A percentile compares a stretch with the other conserved stretches of the same genome.
phyloP scores from a whole-genome alignment of 805 yeast genomes.

The Metschnikowia reukaufii region DNA sequence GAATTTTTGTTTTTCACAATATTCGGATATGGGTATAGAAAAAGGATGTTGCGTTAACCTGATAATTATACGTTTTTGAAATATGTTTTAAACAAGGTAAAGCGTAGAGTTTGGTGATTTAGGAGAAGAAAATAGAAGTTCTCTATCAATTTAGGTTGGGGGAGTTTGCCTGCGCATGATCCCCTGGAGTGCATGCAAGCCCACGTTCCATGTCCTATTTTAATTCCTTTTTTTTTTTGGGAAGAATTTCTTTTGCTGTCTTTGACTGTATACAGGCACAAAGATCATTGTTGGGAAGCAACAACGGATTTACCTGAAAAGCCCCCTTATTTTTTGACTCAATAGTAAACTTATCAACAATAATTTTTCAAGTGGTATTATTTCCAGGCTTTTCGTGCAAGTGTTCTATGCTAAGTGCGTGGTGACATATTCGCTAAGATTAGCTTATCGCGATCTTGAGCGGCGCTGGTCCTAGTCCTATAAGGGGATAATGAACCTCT shows the following conservation, averaged over 20 bases:
- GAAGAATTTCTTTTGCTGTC: conserved; percentile 3
- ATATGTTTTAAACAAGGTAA: background rate
- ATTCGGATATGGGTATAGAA: background rate
- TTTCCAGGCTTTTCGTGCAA: too few species aligned
- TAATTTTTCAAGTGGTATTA: too few species aligned
- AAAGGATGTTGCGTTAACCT: background rate
- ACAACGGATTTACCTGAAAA: too few species aligned
- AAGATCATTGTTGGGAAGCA: background rate
- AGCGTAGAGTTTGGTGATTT: background rate
- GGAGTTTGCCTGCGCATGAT: conserved; percentile 11
- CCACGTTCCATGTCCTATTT: conserved; percentile 4
- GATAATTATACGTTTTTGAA: background rate
- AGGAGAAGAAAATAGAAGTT: background rate
- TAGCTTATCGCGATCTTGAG: background rate
- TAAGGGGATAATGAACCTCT: background rate
- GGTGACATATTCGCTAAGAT: background rate
- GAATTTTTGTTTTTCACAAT: too few species aligned
- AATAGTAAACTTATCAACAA: too few species aligned
- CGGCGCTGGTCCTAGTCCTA: background rate
- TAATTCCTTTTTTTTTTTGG: background rate
- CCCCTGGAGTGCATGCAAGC: conserved; percentile 6
- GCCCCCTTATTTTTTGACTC: too few species aligned
- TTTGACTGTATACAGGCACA: background rate
- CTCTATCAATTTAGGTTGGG: conserved; percentile 3
- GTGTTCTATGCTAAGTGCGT: too few species aligned